Conservation (phyloP, 2,329 filamentous ascomycete species). For the Dactylellina haptotyla region DNA sequence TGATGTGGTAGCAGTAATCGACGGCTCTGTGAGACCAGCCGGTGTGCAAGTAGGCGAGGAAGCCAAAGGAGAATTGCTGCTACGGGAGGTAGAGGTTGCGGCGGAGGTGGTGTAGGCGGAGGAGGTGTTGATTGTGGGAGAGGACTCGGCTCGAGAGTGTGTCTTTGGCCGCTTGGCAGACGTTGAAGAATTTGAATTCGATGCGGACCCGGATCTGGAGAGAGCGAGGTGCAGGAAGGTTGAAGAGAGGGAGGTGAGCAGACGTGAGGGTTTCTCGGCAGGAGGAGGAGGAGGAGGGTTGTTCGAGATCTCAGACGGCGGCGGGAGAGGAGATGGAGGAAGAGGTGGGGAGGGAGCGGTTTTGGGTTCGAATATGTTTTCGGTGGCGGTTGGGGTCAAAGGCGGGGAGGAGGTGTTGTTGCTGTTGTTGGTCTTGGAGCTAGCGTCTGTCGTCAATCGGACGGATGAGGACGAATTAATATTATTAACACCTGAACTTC, state of each 20-base stretch:
- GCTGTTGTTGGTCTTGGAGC: constrained; percentile 1
- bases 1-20: constrained; percentile 55
- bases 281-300: background rate
- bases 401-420: constrained; percentile 44
- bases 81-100: background rate
- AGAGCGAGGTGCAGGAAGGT: constrained; percentile 47
- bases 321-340: constrained; percentile 20
- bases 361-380: constrained; percentile 40
- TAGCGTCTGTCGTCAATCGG: constrained; percentile 30
- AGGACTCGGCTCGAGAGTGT: constrained; percentile 37
- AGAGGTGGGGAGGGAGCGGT: constrained; percentile 28
- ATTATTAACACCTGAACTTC: no score
- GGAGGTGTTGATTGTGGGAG: constrained; percentile 26
- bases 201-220: constrained; percentile 22
- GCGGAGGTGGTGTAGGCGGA: constrained; percentile 11
- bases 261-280: constrained; percentile 27
- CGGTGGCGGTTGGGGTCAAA: constrained; percentile 53
- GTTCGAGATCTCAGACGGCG: background rate
- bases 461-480: background rate
- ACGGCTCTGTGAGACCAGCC: constrained; percentile 39
- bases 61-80: constrained; percentile 45
- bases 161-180: constrained; percentile 46
- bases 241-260: constrained; percentile 41
- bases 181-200: constrained; percentile 8
- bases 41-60: constrained; percentile 43